Evolutionary conservation across 1,284 basidiomycete species (phyloP).

Genomic region (Leccinum pseudoinsigne): DNA sequence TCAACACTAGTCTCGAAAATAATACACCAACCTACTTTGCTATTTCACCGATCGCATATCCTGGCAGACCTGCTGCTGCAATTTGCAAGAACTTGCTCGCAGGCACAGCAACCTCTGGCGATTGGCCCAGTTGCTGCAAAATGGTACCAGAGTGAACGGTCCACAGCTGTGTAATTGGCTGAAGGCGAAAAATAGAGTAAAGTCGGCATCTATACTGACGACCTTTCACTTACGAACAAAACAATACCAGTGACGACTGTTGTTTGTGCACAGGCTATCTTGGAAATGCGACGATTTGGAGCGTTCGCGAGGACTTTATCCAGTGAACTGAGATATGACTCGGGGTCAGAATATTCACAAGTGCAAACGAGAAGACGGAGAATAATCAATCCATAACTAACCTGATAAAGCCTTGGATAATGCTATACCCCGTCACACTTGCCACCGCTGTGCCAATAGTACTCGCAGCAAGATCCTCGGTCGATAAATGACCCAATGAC

Average conservation of each 20-base stretch:
- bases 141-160: constrained; percentile 19
- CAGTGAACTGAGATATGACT: constrained; percentile 18
- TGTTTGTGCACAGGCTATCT: constrained; percentile 23
- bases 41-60: constrained; percentile 32
- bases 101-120: constrained; percentile 18
- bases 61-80: constrained; percentile 26
- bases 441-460: constrained; percentile 26
- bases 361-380: neutral
- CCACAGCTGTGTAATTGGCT: constrained; percentile 29
- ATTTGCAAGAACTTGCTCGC: constrained; percentile 29
- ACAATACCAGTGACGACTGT: constrained; percentile 25
- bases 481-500: constrained; percentile 30
- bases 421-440: constrained; percentile 29
- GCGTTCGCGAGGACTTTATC: constrained; percentile 21
- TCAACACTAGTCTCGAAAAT: constrained; percentile 7
- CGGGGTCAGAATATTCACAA: neutral
- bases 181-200: neutral
- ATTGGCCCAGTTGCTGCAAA: constrained; percentile 26
- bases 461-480: constrained; percentile 29
- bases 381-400: constrained; percentile 5
- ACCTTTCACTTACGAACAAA: constrained; percentile 19
- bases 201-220: neutral
- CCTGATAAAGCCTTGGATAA: constrained; percentile 31
- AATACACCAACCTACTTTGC: constrained; percentile 19
- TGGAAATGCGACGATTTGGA: constrained; percentile 18